Conservation (phyloP, 257 asterid genomes). For the Apocynum venetum region DNA sequence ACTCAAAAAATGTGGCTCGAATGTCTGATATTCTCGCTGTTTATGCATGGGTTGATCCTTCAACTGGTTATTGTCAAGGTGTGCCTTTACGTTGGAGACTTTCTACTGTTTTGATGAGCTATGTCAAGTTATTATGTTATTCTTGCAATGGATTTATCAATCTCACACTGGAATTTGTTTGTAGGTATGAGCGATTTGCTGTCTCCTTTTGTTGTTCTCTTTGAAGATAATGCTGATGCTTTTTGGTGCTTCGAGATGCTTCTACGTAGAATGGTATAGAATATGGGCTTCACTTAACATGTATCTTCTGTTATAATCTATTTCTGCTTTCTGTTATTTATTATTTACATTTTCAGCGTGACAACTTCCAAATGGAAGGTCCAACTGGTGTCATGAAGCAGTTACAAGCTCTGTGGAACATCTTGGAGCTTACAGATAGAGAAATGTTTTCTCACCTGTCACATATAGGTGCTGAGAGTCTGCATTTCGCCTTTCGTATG, state of each 20-base stretch:
- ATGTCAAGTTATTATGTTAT: conserved; percentile 1
- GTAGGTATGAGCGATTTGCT: conserved; percentile 96
- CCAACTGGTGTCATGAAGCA: conserved; percentile 98
- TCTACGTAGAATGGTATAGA: conserved; percentile 78
- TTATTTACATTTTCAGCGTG: conserved; percentile 51
- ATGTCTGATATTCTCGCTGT: conserved; percentile 99
- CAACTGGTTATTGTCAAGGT: conserved; percentile 99
- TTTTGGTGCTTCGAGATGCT: conserved; percentile 99
- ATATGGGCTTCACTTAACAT: not conserved
- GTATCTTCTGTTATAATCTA: conserved; percentile 12
- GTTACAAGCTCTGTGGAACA: conserved; percentile 90
- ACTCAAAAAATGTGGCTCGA: conserved; percentile 84
- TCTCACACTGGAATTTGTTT: conserved; percentile 14
- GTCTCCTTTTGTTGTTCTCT: conserved; percentile 96
- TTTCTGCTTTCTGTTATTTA: conserved; percentile 20
- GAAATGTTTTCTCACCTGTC: conserved; percentile 88
- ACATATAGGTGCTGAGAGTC: conserved; percentile 91
- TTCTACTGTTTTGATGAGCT: not conserved
- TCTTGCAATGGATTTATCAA: conserved; percentile 24
- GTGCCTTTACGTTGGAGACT: not conserved
- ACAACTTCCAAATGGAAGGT: conserved; percentile 92
- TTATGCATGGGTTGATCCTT: conserved; percentile 97
- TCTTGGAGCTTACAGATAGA: conserved; percentile 81
- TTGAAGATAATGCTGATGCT: conserved; percentile 97
- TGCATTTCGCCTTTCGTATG: conserved; percentile 98